Percentiles rank a stretch among this genome's conserved stretches.
These are phyloP conservation scores for Trifolium subterraneum DNA, from an alignment of 306 rosid genomes.

Conservation along the genomic window DNA sequence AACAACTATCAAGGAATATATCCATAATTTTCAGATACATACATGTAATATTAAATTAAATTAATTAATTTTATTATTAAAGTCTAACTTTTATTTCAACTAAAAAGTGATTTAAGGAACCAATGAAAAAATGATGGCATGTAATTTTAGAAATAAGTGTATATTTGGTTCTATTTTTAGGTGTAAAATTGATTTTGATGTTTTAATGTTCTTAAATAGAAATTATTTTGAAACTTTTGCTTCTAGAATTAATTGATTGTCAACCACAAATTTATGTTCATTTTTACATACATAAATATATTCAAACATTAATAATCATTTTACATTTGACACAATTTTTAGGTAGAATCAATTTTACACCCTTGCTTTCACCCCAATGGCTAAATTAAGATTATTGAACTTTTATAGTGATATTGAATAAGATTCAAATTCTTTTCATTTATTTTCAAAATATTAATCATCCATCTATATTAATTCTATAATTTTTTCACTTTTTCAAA, in stretches of 20 bases:
- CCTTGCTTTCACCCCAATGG: not conserved
- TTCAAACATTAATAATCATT: not conserved
- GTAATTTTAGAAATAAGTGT: no score
- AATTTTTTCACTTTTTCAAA: conserved; percentile 17
- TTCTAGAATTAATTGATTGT: not conserved
- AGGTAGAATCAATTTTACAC: not conserved
- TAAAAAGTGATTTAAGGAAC: not conserved
- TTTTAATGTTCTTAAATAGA: no score
- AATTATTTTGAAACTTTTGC: no score
- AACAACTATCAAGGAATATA: no score
- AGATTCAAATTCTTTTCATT: not conserved
- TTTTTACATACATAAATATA: not conserved
- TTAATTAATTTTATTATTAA: not conserved
- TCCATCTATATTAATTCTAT: not conserved
- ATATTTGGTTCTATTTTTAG: no score
- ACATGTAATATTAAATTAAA: no score
- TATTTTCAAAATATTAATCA: conserved; percentile 20
- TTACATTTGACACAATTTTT: no score
- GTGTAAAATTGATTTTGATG: no score
- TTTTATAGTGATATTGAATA: not conserved
- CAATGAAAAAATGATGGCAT: not conserved
- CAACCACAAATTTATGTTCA: not conserved
- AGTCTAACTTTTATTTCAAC: not conserved
- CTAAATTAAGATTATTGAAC: not conserved
- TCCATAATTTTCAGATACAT: no score